Evolutionary conservation across 1,284 basidiomycete genomes (phyloP).

Genomic region (Malassezia arunalokei): DNA sequence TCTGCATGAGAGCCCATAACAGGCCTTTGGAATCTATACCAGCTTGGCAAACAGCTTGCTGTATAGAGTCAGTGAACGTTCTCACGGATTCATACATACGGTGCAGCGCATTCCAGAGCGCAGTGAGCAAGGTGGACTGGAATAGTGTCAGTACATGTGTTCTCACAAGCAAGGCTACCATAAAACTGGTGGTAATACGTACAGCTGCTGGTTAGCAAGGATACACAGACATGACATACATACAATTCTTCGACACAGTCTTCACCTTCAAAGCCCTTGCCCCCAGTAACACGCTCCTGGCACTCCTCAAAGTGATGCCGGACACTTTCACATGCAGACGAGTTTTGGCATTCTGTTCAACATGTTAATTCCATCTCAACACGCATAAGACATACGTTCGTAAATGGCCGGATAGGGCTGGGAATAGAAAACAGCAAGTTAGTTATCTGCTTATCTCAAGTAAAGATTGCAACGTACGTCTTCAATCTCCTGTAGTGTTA

Average conservation of each 20-base stretch:
- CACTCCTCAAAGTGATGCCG: constrained; percentile 46
- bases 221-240: constrained; percentile 11
- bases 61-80: neutral
- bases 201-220: constrained; percentile 11
- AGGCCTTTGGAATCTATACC: constrained; percentile 15
- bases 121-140: constrained; percentile 40
- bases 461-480: constrained; percentile 26
- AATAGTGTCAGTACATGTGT: neutral
- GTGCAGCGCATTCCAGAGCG: constrained; percentile 38
- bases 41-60: constrained; percentile 39
- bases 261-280: constrained; percentile 42
- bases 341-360: constrained; percentile 40
- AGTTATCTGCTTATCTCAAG: neutral
- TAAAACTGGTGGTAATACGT: neutral
- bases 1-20: neutral
- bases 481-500: constrained; percentile 32
- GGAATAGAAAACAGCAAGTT: neutral
- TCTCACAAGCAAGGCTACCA: neutral
- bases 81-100: constrained; percentile 14
- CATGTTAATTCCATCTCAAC: neutral
- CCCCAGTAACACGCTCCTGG: constrained; percentile 37
- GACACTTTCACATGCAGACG: constrained; percentile 32
- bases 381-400: constrained; percentile 19
- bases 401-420: constrained; percentile 31
- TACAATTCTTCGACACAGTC: constrained; percentile 47